Evolutionary conservation across 306 rosid genomes (phyloP).

Genomic region (Fragaria ananassa): DNA sequence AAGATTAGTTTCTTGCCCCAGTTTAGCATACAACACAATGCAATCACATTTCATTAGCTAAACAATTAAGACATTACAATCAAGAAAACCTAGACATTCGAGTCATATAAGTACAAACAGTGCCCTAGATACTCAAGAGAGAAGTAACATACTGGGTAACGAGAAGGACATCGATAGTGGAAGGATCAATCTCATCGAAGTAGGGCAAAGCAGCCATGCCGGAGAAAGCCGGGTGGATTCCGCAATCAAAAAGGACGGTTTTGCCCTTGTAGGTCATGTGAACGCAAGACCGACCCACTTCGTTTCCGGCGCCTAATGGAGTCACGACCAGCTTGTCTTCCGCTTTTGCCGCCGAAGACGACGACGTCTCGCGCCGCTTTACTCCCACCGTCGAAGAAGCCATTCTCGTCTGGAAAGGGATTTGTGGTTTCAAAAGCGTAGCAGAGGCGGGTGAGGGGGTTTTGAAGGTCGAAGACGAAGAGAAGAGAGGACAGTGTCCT

Average conservation of each 20-base stretch:
- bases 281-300: slow-evolving; percentile 93
- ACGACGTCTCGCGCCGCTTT: slow-evolving; percentile 52
- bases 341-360: slow-evolving; percentile 39
- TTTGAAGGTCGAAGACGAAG: neutral
- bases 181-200: slow-evolving; percentile 95
- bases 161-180: slow-evolving; percentile 80
- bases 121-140: neutral
- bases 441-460: neutral
- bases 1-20: neutral
- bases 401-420: neutral
- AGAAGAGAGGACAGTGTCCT: no score
- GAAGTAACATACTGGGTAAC: slow-evolving; percentile 60
- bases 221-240: slow-evolving; percentile 54
- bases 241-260: slow-evolving; percentile 76
- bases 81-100: neutral
- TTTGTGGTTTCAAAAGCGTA: neutral
- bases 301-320: slow-evolving; percentile 88
- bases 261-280: slow-evolving; percentile 80
- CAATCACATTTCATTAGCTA: neutral
- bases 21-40: neutral
- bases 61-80: neutral
- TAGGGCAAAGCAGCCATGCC: slow-evolving; percentile 96
- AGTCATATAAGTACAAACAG: no score
- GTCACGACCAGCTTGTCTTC: slow-evolving; percentile 66
- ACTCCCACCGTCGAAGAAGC: neutral